Evolutionary conservation across 2,329 filamentous ascomycete genomes (phyloP).

Genomic region (Arthrobotrys sphaeroides): DNA sequence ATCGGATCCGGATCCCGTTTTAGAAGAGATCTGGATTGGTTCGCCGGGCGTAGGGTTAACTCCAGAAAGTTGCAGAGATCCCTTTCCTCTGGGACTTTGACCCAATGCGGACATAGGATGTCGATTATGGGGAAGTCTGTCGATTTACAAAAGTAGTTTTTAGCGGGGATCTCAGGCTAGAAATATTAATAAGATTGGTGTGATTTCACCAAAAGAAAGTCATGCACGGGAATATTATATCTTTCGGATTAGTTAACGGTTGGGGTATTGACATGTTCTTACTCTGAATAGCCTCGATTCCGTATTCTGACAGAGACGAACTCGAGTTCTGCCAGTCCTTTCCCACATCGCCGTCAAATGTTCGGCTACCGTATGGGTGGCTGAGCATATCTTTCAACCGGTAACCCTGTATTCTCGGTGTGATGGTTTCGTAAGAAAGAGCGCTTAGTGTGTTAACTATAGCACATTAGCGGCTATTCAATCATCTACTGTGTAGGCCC

Average conservation of each 20-base stretch:
- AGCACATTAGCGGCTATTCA: neutral
- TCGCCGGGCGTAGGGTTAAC: constrained; percentile 2
- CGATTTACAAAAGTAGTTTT: too few relatives aligned
- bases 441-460: constrained; percentile 23
- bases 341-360: constrained; percentile 33
- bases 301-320: constrained; percentile 8
- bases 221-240: too few relatives aligned
- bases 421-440: constrained; percentile 8
- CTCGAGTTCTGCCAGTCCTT: neutral
- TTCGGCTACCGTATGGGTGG: constrained; percentile 17
- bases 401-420: constrained; percentile 1
- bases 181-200: too few relatives aligned
- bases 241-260: too few relatives aligned
- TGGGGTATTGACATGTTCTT: neutral
- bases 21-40: constrained; percentile 5
- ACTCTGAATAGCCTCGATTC: constrained; percentile 12
- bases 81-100: neutral
- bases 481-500: too few relatives aligned
- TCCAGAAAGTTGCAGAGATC: constrained; percentile 19
- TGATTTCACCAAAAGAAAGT: too few relatives aligned
- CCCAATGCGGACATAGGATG: constrained; percentile 20
- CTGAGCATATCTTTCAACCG: constrained; percentile 23
- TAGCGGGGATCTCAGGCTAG: too few relatives aligned
- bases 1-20: constrained; percentile 5
- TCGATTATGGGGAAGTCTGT: constrained; percentile 26